Conservation (phyloP, 2,329 filamentous ascomycete species). For the Bisporella sp. region DNA sequence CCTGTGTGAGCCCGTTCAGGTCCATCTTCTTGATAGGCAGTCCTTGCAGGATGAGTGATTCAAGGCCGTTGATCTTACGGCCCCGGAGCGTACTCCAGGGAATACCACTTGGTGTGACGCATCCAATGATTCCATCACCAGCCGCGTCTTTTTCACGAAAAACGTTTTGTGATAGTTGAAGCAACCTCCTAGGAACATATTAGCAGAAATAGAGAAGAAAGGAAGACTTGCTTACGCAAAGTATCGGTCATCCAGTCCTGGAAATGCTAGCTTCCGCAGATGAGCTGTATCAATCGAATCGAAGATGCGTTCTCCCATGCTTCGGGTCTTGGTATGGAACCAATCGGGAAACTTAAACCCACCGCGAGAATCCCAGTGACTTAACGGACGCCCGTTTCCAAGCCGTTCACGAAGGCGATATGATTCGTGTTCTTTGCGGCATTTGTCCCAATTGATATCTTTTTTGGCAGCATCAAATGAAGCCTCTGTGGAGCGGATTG, state of each 20-base stretch:
- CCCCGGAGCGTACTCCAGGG: conserved; percentile 54
- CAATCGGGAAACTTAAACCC: conserved; percentile 43
- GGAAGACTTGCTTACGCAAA: conserved; percentile 39
- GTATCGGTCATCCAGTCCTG: conserved; percentile 48
- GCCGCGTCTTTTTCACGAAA: conserved; percentile 46
- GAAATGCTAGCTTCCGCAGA: conserved; percentile 37
- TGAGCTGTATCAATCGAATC: conserved; percentile 61
- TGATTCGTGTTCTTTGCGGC: conserved; percentile 51
- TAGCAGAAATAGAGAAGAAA: conserved; percentile 2
- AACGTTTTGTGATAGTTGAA: conserved; percentile 68
- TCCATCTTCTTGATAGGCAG: conserved; percentile 55
- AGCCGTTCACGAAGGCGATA: conserved; percentile 44
- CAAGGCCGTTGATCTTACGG: conserved; percentile 53
- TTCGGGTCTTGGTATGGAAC: conserved; percentile 40
- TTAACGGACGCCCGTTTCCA: conserved; percentile 49
- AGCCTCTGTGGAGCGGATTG: conserved; percentile 19
- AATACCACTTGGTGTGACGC: conserved; percentile 60
- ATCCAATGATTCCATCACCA: conserved; percentile 52
- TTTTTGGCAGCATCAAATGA: conserved; percentile 13
- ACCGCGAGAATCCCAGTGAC: conserved; percentile 50
- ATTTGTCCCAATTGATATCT: conserved; percentile 44
- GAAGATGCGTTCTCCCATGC: conserved; percentile 50
- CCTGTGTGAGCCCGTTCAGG: conserved; percentile 55
- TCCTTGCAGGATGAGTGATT: conserved; percentile 61
- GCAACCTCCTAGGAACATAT: conserved; percentile 35